Conservation (phyloP, 306 rosid genomes). For the Oxytropis ochrocephala region DNA sequence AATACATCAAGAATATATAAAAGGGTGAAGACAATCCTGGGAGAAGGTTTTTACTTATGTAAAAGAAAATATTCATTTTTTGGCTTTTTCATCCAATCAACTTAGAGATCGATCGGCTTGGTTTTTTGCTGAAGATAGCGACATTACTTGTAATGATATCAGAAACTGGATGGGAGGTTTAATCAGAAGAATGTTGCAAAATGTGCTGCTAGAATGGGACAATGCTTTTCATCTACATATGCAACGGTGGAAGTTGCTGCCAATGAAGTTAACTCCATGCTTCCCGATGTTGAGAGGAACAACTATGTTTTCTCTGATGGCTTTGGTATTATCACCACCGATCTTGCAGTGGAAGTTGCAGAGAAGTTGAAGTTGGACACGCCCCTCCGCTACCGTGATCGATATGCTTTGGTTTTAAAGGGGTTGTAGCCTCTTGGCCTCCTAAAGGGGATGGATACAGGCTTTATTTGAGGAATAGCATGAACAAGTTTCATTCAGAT, state of each 20-base stretch:
- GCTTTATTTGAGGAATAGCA: no score
- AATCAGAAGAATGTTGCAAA: slow-evolving; percentile 48
- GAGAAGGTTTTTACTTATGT: no score
- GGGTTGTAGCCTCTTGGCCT: slow-evolving; percentile 84
- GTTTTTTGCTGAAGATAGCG: slow-evolving; percentile 58
- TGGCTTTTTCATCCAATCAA: no score
- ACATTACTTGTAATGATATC: slow-evolving; percentile 17
- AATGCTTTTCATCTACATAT: slow-evolving; percentile 83
- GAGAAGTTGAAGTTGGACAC: slow-evolving; percentile 56
- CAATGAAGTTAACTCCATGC: slow-evolving; percentile 28
- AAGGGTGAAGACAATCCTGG: no score
- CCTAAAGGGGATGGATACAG: no score
- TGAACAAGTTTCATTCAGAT: no score
- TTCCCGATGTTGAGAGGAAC: no score
- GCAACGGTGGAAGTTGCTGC: slow-evolving; percentile 68
- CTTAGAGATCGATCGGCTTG: slow-evolving; percentile 84
- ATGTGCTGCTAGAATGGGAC: slow-evolving; percentile 94
- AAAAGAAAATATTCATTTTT: no score
- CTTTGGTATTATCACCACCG: slow-evolving; percentile 69
- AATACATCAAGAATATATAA: no score
- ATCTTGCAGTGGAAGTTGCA: slow-evolving; percentile 75
- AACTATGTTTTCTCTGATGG: slow-evolving; percentile 81
- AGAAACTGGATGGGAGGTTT: slow-evolving; percentile 73
- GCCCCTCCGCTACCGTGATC: slow-evolving; percentile 76
- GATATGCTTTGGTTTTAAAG: slow-evolving; percentile 87